Evolutionary conservation across 306 rosid genomes (phyloP).

Genomic region (Gynostemma pentaphyllum): DNA sequence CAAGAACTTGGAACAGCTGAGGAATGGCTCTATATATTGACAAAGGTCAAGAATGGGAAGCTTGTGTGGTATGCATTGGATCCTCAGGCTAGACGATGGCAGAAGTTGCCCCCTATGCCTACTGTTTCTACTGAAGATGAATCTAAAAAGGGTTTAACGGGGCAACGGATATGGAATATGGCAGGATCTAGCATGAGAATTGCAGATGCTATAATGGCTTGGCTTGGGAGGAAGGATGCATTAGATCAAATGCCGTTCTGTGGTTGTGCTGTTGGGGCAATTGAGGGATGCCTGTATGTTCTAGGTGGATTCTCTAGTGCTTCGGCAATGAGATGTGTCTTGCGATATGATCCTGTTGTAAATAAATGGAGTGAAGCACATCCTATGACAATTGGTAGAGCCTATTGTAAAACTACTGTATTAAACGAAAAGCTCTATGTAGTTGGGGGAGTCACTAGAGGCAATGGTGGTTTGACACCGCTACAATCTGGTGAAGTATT

Average conservation of each 20-base stretch:
- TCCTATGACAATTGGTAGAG: constrained; percentile 76
- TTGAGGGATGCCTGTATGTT: constrained; percentile 81
- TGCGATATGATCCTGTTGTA: constrained; percentile 60
- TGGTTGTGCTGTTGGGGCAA: constrained; percentile 77
- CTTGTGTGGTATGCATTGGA: constrained; percentile 74
- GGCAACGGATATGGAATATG: constrained; percentile 67
- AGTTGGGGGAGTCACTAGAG: constrained; percentile 89
- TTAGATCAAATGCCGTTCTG: constrained; percentile 81
- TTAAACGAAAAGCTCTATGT: constrained; percentile 80
- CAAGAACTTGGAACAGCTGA: constrained; percentile 72
- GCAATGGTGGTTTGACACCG: constrained; percentile 68
- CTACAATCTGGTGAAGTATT: constrained; percentile 92
- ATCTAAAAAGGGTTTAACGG: constrained; percentile 36
- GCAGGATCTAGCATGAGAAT: constrained; percentile 53
- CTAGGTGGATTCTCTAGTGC: constrained; percentile 82
- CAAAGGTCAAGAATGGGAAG: constrained; percentile 54
- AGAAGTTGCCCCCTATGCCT: constrained; percentile 77
- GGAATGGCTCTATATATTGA: constrained; percentile 83
- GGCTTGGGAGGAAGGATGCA: constrained; percentile 67
- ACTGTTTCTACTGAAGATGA: constrained; percentile 40
- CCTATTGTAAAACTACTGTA: constrained; percentile 79
- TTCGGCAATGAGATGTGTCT: constrained; percentile 69
- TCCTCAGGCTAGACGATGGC: constrained; percentile 69
- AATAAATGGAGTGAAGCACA: constrained; percentile 60
- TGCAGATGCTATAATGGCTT: constrained; percentile 61